Percentiles rank a stretch among this genome's conserved stretches.
Conservation (phyloP, 805 yeast genomes). For the Danielozyma ontarioensis region DNA sequence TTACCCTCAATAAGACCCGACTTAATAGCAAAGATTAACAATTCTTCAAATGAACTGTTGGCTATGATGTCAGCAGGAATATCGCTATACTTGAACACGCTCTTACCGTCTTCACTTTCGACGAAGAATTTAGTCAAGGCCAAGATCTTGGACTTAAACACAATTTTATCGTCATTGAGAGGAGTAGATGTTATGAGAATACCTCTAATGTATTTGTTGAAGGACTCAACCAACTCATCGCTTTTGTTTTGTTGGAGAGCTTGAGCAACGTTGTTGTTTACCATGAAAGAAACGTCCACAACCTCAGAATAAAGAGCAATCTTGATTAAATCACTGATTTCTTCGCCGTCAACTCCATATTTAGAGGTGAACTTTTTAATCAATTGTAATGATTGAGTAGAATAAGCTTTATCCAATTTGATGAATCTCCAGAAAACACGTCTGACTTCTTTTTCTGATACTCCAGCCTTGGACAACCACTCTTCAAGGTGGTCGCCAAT, state of each 20-base stretch:
- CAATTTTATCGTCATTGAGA: slow-evolving; percentile 19
- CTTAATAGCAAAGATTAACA: slow-evolving; percentile 38
- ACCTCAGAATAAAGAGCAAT: slow-evolving; percentile 32
- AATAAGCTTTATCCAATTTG: slow-evolving; percentile 25
- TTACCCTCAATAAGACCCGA: slow-evolving; percentile 42
- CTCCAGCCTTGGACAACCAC: slow-evolving; percentile 31
- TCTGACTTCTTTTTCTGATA: slow-evolving; percentile 24
- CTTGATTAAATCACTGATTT: slow-evolving; percentile 26
- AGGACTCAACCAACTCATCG: slow-evolving; percentile 23
- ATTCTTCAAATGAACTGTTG: slow-evolving; percentile 26
- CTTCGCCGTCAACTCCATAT: slow-evolving; percentile 17
- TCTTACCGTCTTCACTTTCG: slow-evolving; percentile 17
- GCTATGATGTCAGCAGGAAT: slow-evolving; percentile 24
- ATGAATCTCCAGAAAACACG: slow-evolving; percentile 34
- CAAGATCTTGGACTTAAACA: slow-evolving; percentile 35
- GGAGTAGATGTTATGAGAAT: slow-evolving; percentile 20
- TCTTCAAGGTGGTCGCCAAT: slow-evolving; percentile 30
- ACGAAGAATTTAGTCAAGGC: slow-evolving; percentile 36
- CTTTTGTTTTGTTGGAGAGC: slow-evolving; percentile 22
- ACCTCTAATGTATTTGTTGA: slow-evolving; percentile 32
- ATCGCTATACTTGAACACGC: slow-evolving; percentile 30
- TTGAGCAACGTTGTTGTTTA: slow-evolving; percentile 34
- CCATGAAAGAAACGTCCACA: slow-evolving; percentile 38
- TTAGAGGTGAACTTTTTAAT: slow-evolving; percentile 30
- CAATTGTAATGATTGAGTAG: slow-evolving; percentile 26